Base-by-base conservation (phyloP, 768 basidiomycete genomes). In the Cystobasidium ongulense region DNA sequence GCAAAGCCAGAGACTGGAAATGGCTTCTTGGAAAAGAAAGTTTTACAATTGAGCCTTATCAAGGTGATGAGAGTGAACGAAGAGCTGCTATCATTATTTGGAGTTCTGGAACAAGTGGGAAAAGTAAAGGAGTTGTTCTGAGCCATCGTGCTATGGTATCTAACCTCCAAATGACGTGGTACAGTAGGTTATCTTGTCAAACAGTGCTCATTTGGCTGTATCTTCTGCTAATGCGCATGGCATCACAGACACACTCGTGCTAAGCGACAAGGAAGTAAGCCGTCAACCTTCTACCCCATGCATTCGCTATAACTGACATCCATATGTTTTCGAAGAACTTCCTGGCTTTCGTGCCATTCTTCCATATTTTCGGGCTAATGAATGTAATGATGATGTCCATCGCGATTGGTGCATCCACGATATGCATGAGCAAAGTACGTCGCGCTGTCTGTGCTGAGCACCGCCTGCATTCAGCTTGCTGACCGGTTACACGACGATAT, bases 1-100 rank as follows among this genome's bases (percentile, higher is more conserved):
- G 66, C 21, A 72, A 63, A 15, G 75, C 15, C 36, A 39, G 73
- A 43, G 72, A 76, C 64, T 77, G 77, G 77, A 78, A 77, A 52
- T 31, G 25, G 27, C 57, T 77, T 17, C 72, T 78, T 0, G 65
- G 71, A 7, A 70, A 72, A 2, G 68, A 78, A 5, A 61, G 70
- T 21, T 76, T 74, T 61, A 50, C 29, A 18, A 35, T 23, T 21
- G 46, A 50, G 46, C 46, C 46, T 39, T 61, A 75, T 23, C 11
- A 23, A 21, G 67, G 31, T 35, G 31, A 64, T 0, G 77, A 80
- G 50, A 67, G 63, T n/a, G 50, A 73, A 2, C 31, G 71, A 17
- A 75, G 78, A 0, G 76, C 76, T 3, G 78, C 79, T 4, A 70
- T 80, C 73, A 78, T 80, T 63, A 76, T 80, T 63, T 80, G 79